phyloP scores from a whole-genome alignment of 139 green algal species.

The Chlorella sp. region DNA sequence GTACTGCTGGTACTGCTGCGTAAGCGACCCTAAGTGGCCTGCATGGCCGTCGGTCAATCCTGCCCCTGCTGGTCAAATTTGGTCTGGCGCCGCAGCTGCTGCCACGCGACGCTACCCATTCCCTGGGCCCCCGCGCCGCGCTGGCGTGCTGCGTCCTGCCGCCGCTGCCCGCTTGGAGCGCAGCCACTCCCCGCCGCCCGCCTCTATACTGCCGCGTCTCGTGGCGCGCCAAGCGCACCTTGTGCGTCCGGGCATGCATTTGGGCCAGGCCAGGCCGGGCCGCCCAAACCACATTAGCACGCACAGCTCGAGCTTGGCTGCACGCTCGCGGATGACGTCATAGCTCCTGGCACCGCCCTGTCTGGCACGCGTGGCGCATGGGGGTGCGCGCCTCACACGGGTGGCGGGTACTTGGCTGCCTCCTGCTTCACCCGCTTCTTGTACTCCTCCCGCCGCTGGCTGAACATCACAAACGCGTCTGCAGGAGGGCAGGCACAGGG shows the following conservation, averaged over 20 bases:
- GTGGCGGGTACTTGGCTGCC: slow-evolving; percentile 77
- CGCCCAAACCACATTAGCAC: neutral
- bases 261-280: neutral
- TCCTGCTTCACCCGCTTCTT: slow-evolving; percentile 75
- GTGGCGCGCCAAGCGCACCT: too few relatives aligned
- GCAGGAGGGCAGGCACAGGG: neutral
- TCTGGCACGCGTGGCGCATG: too few relatives aligned
- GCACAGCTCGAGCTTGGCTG: neutral
- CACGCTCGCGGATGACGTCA: too few relatives aligned
- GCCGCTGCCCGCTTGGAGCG: neutral
- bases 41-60: too few relatives aligned
- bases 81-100: neutral
- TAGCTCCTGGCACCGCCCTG: neutral
- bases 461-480: slow-evolving; percentile 81
- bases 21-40: too few relatives aligned
- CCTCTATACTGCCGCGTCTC: too few relatives aligned
- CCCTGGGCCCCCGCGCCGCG: too few relatives aligned
- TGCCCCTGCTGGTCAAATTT: too few relatives aligned
- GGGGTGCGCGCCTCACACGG: slow-evolving; percentile 30
- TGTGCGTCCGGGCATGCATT: too few relatives aligned
- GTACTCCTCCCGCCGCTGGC: slow-evolving; percentile 76
- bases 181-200: too few relatives aligned
- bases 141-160: neutral
- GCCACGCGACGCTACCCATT: too few relatives aligned
- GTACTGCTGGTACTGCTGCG: too few relatives aligned